phyloP scores from a whole-genome alignment of 805 yeast genomes.

The Diddensiella santjacobensis region DNA sequence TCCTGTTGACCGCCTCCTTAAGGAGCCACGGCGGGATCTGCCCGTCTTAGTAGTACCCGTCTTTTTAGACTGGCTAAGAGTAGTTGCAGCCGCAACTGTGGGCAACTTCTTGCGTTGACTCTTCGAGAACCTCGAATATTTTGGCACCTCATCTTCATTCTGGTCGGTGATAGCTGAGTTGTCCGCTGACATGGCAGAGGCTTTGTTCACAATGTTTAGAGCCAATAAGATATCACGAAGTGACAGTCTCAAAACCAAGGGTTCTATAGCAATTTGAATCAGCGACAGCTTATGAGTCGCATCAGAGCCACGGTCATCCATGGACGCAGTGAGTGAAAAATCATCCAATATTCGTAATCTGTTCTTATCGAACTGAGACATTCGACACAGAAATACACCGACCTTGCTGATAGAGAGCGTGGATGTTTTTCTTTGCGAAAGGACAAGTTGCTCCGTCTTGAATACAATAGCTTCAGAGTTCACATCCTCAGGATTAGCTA shows the following conservation, averaged over 20 bases:
- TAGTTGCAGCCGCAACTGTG: slow-evolving; percentile 8
- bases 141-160: slow-evolving; percentile 11
- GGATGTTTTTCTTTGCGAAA: slow-evolving; percentile 63
- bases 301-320: slow-evolving; percentile 68
- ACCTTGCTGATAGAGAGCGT: slow-evolving; percentile 70
- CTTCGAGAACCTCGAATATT: slow-evolving; percentile 19
- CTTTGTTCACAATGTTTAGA: slow-evolving; percentile 64
- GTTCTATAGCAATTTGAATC: slow-evolving; percentile 71
- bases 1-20: background rate
- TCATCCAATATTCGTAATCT: slow-evolving; percentile 80
- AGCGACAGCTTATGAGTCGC: slow-evolving; percentile 54
- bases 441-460: slow-evolving; percentile 71
- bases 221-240: slow-evolving; percentile 84
- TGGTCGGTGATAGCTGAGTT: background rate
- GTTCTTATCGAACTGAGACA: slow-evolving; percentile 61
- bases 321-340: slow-evolving; percentile 70
- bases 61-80: slow-evolving; percentile 5
- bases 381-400: slow-evolving; percentile 79
- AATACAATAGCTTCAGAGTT: slow-evolving; percentile 87
- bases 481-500: slow-evolving; percentile 69
- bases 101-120: slow-evolving; percentile 7
- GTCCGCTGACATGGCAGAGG: slow-evolving; percentile 45
- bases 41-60: background rate
- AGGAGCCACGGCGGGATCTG: background rate
- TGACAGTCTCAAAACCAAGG: slow-evolving; percentile 75